phyloP scores from a whole-genome alignment of 2,329 filamentous ascomycete species.

The Fusarium oxysporum region DNA sequence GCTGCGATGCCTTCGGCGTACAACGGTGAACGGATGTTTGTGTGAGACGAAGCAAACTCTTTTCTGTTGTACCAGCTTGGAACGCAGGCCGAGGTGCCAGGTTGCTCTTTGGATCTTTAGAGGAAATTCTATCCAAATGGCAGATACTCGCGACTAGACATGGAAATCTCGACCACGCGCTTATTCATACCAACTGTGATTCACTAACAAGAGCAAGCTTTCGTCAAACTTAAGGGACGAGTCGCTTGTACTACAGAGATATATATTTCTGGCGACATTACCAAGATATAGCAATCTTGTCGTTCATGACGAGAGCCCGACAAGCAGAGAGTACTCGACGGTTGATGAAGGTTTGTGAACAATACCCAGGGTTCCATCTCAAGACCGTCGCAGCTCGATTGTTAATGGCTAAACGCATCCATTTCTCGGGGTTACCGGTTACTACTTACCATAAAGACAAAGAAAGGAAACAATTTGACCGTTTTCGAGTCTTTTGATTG shows the following conservation, averaged over 20 bases:
- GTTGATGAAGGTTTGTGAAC: background rate
- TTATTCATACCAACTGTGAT: background rate
- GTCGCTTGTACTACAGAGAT: background rate
- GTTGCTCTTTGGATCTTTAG: background rate
- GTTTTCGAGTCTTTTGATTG: background rate
- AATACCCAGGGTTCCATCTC: too few species aligned
- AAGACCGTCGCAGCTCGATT: background rate
- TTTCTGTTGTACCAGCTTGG: background rate
- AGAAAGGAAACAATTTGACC: background rate
- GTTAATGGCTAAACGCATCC: background rate
- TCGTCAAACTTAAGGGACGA: background rate
- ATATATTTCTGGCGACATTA: background rate
- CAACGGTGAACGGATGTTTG: slow-evolving; percentile 4
- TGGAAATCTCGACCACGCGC: background rate
- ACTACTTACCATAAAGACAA: slow-evolving; percentile 4
- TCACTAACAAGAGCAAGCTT: background rate
- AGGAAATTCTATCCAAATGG: background rate
- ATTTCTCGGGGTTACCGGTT: background rate
- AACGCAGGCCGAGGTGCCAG: background rate
- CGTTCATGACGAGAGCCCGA: too few species aligned
- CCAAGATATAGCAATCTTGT: too few species aligned
- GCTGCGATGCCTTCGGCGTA: background rate
- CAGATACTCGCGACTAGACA: background rate
- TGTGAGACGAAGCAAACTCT: background rate
- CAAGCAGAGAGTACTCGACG: background rate